Base-by-base conservation (phyloP, 2,329 filamentous ascomycete genomes). In the Monilinia fructigena region DNA sequence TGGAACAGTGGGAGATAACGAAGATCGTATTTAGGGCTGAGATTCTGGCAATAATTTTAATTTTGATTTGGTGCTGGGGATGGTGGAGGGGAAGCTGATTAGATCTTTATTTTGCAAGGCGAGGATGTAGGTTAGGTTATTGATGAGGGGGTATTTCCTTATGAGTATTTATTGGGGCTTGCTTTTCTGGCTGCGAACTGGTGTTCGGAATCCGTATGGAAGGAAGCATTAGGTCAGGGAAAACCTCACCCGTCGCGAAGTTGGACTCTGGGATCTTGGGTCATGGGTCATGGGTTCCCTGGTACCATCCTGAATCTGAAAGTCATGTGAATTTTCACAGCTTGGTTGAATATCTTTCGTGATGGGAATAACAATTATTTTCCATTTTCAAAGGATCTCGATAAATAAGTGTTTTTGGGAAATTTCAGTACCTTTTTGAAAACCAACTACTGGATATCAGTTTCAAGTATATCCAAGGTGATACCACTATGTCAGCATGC, bases 21-120 rank as follows among this genome's bases (percentile, higher is more conserved):
- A 26, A 59, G 26, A 47, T 48, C 18, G 42, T 48, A 59, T 59
- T 35, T 59, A 59, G 40, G 55, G 55, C 55, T 59, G 55, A 59
- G 42, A 47, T 58, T 18, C 23, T 45, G 38, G 20, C 14, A 12
- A 45, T 58, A 10, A n/a, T 20, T 42, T 20, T 42, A 6, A 7
- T 45, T 26, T 18, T 58, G 16, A 2, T 28, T 45, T 11, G 42
- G 5, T 14, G 42, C 42, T 50, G 20, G 47, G 20, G 18, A 20
- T 6, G 45, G 7, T 6, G 45, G 45, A 47, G 1, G 45, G 5
- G 18, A n/a, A 8, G 45, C 8, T 50, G 47, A 18, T 23, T 50
- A 11, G 7, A 23, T 50, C 20, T 23, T 11, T 50, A 23, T 23
- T 50, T 50, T 10, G n/a, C 11, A 23, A 48, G 20, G 18, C 20